A percentile compares a stretch with the other conserved stretches of the same genome.
These are phyloP conservation scores for Colletotrichum sp. DNA, from an alignment of 2,329 filamentous ascomycete genomes.

Conservation along the genomic window DNA sequence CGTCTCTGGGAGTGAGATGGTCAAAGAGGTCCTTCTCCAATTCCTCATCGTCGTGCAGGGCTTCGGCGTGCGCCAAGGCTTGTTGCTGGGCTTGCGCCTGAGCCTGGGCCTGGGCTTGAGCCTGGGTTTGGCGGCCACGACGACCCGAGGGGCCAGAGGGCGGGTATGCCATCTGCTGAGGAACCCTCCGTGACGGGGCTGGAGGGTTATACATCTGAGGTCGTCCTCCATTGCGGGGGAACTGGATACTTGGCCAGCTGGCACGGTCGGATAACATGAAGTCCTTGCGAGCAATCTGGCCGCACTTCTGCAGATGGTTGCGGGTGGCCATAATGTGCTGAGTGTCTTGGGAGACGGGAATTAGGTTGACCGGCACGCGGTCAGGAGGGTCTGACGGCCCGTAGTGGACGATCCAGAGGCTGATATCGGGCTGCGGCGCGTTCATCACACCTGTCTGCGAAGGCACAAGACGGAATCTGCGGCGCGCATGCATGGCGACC, in stretches of 20 bases:
- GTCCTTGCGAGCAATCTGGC: constrained; percentile 85
- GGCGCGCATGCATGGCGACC: constrained; percentile 77
- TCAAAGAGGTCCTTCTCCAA: constrained; percentile 87
- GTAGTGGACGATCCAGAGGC: constrained; percentile 92
- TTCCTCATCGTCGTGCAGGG: constrained; percentile 74
- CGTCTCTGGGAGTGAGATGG: constrained; percentile 84
- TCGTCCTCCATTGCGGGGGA: constrained; percentile 61
- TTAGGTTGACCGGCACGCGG: constrained; percentile 71
- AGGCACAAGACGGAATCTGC: constrained; percentile 85
- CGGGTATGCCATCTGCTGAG: constrained; percentile 68
- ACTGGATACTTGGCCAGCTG: constrained; percentile 87
- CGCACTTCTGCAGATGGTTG: constrained; percentile 72
- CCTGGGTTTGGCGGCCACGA: constrained; percentile 34
- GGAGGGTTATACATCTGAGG: constrained; percentile 53
- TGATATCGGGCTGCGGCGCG: constrained; percentile 75
- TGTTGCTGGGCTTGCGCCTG: constrained; percentile 29
- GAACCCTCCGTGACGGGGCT: constrained; percentile 52
- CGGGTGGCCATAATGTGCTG: constrained; percentile 66
- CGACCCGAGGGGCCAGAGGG: constrained; percentile 47
- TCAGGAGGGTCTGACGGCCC: constrained; percentile 76
- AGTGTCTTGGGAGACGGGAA: constrained; percentile 67
- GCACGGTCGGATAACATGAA: constrained; percentile 91
- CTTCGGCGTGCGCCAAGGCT: constrained; percentile 27
- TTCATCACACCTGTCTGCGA: constrained; percentile 72
- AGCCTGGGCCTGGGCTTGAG: constrained; percentile 41